These are phyloP conservation scores for Phytophthora fragariaefolia DNA, from an alignment of 352 stramenopile genomes.

Conservation along the genomic window DNA sequence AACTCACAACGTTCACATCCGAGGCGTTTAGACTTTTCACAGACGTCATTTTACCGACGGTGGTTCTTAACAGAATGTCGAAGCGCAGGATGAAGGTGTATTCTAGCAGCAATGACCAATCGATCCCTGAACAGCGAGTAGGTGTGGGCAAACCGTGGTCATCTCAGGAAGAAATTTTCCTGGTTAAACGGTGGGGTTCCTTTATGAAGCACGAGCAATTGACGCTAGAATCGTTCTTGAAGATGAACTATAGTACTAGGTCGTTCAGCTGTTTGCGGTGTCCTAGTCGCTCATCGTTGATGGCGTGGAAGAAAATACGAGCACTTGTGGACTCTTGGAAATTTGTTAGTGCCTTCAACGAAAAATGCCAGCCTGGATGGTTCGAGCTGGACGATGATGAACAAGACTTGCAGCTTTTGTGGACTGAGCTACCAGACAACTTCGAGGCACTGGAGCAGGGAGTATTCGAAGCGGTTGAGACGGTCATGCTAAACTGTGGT, in stretches of 20 bases:
- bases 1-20: constrained; percentile 25
- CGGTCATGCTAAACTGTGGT: not conserved
- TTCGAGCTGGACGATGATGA: constrained; percentile 28
- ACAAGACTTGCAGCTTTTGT: constrained; percentile 15
- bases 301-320: constrained; percentile 23
- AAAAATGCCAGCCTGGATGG: constrained; percentile 25
- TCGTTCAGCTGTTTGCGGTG: constrained; percentile 7
- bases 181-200: constrained; percentile 13
- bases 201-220: constrained; percentile 21
- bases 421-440: constrained; percentile 21
- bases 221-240: constrained; percentile 9
- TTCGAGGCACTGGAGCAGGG: constrained; percentile 30
- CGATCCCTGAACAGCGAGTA: not conserved
- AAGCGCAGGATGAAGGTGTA: constrained; percentile 7
- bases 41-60: constrained; percentile 6
- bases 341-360: constrained; percentile 30
- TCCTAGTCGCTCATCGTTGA: constrained; percentile 11
- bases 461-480: constrained; percentile 27
- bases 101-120: not conserved
- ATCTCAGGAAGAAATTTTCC: constrained; percentile 8
- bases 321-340: constrained; percentile 24
- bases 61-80: not conserved
- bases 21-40: constrained; percentile 14
- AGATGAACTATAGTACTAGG: constrained; percentile 9
- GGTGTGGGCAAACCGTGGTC: not conserved